Base-by-base conservation (phyloP, 2,329 filamentous ascomycete species). In the Aspergillus felis region DNA sequence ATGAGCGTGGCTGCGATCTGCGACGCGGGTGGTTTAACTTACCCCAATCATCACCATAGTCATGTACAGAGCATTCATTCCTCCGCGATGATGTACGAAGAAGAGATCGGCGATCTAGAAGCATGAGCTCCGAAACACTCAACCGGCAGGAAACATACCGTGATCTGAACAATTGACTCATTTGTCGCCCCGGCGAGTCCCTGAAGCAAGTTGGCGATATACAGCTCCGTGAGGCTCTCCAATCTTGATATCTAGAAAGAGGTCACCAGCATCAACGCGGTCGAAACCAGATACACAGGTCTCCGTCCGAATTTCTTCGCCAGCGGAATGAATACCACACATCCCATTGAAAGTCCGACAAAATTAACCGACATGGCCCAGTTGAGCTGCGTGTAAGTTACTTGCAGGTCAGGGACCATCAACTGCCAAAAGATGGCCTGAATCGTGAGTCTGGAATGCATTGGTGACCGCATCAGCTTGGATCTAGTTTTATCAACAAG, bases 41-140 rank as follows among this genome's bases (percentile, higher is more conserved):
- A 74, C 72, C 22, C 74, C 69, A 57, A 71, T 64, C 62, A 68
- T 74, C 24, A 72, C 66, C 42, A 75, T 71, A 57, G 71, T 76
- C 62, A 82, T 71, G 57, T 82, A 84, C 6, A 80, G 71, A 1
- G 71, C 73, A 61, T 83, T 84, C 77, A 81, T 80, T 2, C 73
- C 71, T 0, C 77, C 80, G n/a, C 77, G 74, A 51, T 82, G 74
- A 57, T 82, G 79, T 4, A 81, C 73, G 57, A 81, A 82, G 65
- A 80, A 82, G 17, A 82, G 57, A 61, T 82, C 79, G 12, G 74
- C 71, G 56, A 81, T 70, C 70, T 74, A 64, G 48, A 69, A 69
- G 4, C n/a, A 50, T 28, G 17, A 50, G 27, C 14, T 24, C 10
- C 14, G 28, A 28, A 32, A 50, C 27, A 12, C 6, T 32, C 27